Base-by-base conservation (phyloP, 257 asterid species). In the Rauvolfia tetraphylla region DNA sequence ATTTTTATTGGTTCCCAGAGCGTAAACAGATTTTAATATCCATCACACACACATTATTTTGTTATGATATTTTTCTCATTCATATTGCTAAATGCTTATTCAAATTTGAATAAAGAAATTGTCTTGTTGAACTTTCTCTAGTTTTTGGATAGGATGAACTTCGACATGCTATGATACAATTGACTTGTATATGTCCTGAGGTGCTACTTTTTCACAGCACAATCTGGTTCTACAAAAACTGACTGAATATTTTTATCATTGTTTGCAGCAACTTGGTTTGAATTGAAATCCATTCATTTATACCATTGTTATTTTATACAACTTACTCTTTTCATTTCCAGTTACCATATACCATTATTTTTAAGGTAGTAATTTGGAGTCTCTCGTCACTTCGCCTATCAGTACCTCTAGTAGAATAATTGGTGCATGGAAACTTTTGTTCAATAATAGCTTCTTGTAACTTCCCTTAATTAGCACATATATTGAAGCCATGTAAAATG, bases 141-240 rank as follows among this genome's bases (percentile, higher is more conserved):
- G 42, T 67, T 34, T 66, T 76, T 59, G 2, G 6, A n/a, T 71
- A 41, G 70, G 46, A 74, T 68, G 25, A 58, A 74, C 17, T 49
- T 41, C 39, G 20, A 25, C 22, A 33, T 57, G 4, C 2, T 65
- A 27, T 36, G 13, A n/a, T 67, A 36, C 6, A 25, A 74, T 59
- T 39, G 53, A 59, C 61, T 25, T 58, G 46, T 38, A 20, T 44
- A 41, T 17, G 11, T 15, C 25, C 15, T 53, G 22, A 8, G 22
- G 27, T 34, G 2, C 70, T 61, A 33, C 36, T 49, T n/a, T 34
- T 73, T 27, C 51, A 7, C 34, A 1, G 29, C 14, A 3, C 7
- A 39, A 27, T 34, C 27, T 18, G 70, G 17, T 65, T 65, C 70
- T 34, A 34, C 68, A 74, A 23, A 56, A 41, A 2, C 1, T 20